Conservation (phyloP, 495 filamentous ascomycete species). For the Neurospora hispaniola region DNA sequence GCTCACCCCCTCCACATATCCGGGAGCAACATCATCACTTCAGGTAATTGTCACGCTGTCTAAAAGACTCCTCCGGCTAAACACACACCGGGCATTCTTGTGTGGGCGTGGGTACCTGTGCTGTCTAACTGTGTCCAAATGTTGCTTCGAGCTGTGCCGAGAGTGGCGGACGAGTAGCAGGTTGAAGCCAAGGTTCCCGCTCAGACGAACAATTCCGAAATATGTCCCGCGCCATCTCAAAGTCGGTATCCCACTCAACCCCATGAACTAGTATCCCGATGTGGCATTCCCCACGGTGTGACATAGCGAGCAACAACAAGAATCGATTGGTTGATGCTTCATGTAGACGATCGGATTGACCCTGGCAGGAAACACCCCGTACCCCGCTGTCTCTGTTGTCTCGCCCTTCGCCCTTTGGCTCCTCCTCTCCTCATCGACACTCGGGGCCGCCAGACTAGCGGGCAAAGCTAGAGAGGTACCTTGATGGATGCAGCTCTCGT, state of each 20-base stretch:
- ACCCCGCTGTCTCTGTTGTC: neutral
- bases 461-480: neutral
- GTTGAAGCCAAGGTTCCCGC: neutral
- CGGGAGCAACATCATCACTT: neutral
- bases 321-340: neutral
- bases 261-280: neutral
- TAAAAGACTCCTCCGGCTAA: neutral
- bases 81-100: neutral
- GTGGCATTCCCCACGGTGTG: neutral
- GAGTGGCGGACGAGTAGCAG: neutral
- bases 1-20: neutral
- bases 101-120: neutral
- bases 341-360: neutral
- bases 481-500: neutral
- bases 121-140: neutral
- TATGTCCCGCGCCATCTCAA: neutral
- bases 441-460: neutral
- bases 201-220: neutral
- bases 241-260: neutral
- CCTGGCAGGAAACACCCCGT: neutral
- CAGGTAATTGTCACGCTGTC: neutral
- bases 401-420: neutral
- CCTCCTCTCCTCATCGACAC: neutral
- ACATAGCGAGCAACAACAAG: neutral
- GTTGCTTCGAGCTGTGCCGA: neutral